Conservation (phyloP, 1,139 yeast genomes). For the Blastobotrys raffinosifermentans region DNA sequence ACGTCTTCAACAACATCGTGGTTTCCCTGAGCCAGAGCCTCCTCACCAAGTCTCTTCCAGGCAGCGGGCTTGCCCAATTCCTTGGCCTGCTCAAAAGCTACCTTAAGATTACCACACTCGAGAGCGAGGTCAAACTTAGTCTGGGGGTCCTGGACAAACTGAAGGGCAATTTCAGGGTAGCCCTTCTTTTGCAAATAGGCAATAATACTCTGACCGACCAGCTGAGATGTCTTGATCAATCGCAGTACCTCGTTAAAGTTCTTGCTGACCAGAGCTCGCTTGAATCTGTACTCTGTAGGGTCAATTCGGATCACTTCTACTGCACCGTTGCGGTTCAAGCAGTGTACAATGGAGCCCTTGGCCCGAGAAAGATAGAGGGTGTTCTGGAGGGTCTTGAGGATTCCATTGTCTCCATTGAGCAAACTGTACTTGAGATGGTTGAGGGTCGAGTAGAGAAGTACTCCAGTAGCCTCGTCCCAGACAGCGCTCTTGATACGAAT, state of each 20-base stretch:
- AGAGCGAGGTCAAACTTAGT: constrained; percentile 93
- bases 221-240: constrained; percentile 77
- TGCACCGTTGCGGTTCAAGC: constrained; percentile 80
- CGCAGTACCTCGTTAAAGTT: constrained; percentile 90
- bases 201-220: constrained; percentile 96
- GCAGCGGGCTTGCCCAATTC: constrained; percentile 59
- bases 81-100: constrained; percentile 87
- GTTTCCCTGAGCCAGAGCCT: constrained; percentile 88
- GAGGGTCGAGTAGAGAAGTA: constrained; percentile 85
- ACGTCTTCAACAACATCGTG: constrained; percentile 78
- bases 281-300: constrained; percentile 96
- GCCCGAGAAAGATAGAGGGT: constrained; percentile 82
- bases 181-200: constrained; percentile 94
- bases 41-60: constrained; percentile 82
- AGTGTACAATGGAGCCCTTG: constrained; percentile 63
- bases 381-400: constrained; percentile 84
- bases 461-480: constrained; percentile 87
- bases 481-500: constrained; percentile 96
- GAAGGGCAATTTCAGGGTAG: constrained; percentile 81
- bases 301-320: constrained; percentile 77
- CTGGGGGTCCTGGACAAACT: constrained; percentile 94
- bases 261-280: constrained; percentile 82
- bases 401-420: constrained; percentile 91
- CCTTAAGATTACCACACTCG: constrained; percentile 82
- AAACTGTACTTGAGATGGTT: constrained; percentile 93